Base-by-base conservation (phyloP, 805 yeast genomes). In the Wickerhamiella domercqiae region DNA sequence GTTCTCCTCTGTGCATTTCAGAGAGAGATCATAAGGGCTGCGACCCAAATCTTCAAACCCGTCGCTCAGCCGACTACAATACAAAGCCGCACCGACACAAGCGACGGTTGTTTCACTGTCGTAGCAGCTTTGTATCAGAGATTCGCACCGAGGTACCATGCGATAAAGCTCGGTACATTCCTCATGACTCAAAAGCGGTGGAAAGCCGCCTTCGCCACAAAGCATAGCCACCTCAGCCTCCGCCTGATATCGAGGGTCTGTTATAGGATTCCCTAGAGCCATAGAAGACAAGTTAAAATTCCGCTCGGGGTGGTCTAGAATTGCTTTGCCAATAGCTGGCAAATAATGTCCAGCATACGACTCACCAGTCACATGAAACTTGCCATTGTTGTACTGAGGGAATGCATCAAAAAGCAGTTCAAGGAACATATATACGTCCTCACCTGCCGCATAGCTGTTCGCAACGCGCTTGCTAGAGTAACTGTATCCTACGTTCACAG, bases 261-360 rank as follows among this genome's bases (percentile, higher is more conserved):
- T 83, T 52, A 86, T 71, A 40, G 96, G 97, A 58, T 86, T 86
- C 45, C 97, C 97, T 53, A 86, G 86, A 55, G 86, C 56, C 21
- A 84, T 79, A 5, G 94, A 80, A 17, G 79, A 62, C 49, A 84
- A 65, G 54, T 84, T 71, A 57, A 78, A 77, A 19, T 68, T 60
- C 42, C 78, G 64, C 21, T 30, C 33, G 72, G 18, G 84, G 49
- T 53, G 71, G 47, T 46, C 61, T 59, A 63, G 42, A 41, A 73
- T 70, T 50, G 71, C 75, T 34, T 65, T 63, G 33, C 76, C 78
- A 49, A 73, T 80, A n/a, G 71, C 81, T 14, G 98, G 98, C 47
- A 87, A 78, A 63, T 87, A 86, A 59, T 83, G 94, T 37, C 96
- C 96, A 20, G 87, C 96, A 54, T 86, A 84, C 14, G 93, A 80